Evolutionary conservation across 192 early-diverging fungal genomes (phyloP), one percentile per base, ranked within the genome.

Genomic region (Umbelopsis sp.): DNA sequence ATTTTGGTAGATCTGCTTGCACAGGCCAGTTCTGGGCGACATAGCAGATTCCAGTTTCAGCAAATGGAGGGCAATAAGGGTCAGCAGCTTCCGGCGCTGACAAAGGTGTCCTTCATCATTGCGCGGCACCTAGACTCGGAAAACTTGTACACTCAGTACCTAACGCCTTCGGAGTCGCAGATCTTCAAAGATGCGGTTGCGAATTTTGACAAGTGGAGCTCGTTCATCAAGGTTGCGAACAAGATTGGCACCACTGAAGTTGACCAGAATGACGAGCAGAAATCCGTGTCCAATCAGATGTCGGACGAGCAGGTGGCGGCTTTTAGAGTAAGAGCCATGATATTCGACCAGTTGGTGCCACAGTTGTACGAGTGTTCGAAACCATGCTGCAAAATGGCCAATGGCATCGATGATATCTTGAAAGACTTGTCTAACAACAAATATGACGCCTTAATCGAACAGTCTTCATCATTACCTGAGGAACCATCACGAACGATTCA

Each of bases 341-440:
- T 94, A 15, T 92, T 90, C 79, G 93, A 94, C 67, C 90, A 93
- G 72, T 78, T 88, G 46, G 80, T 91, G 13, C 83, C 91, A 6
- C 79, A 77, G 10, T 44, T 92, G 2, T 93, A 80, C 71, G 83
- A 81, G 8, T 52, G 74, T 10, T 69, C 61, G 4, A 53, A 66
- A 53, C 70, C 55, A 41, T 85, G 84, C 51, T 84, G 78, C 53
- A 80, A 82, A 4, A 79, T 78, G 21, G 76, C 74, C 13, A 55
- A 69, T 18, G 61, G 78, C n/a, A 74, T 75, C 53, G 37, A 78
- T 35, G 71, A 48, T 4, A 70, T 73, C 12, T n/a, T 81, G 25
- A 1, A 72, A 67, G 21, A 65, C 48, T 18, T 52, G 46, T 58
- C 73, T 44, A 13, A 30, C 64, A 9, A 37, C 41, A 18, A 49